These are phyloP conservation scores for Ceratopteris richardii DNA, from an alignment of 75 land plant species.

Conservation along the genomic window DNA sequence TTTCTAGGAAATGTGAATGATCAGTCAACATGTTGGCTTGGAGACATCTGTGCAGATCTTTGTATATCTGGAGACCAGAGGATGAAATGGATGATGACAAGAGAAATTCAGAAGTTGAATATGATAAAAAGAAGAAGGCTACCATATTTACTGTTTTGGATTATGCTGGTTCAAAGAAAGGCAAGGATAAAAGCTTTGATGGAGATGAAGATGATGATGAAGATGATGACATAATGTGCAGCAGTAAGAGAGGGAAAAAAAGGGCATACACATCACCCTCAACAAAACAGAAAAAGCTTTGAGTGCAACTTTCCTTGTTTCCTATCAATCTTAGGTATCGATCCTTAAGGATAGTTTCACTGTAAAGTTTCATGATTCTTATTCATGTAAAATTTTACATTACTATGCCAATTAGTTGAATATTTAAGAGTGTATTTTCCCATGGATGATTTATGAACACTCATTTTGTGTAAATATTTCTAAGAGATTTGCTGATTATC, in stretches of 20 bases:
- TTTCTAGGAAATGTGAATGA: neutral
- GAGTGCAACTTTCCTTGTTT: no score
- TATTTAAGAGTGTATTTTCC: no score
- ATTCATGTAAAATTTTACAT: no score
- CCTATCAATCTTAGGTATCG: no score
- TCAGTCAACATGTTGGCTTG: neutral
- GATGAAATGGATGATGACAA: constrained; percentile 32
- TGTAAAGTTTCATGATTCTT: no score
- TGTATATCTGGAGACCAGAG: constrained; percentile 84
- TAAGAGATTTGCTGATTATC: no score
- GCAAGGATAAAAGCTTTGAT: constrained; percentile 23
- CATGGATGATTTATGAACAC: no score
- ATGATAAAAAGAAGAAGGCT: constrained; percentile 24
- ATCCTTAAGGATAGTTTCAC: no score
- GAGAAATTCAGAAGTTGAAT: constrained; percentile 4
- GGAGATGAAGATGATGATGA: constrained; percentile 42
- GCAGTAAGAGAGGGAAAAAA: neutral
- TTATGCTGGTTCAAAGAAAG: constrained; percentile 29
- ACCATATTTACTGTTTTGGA: constrained; percentile 22
- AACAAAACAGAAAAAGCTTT: no score
- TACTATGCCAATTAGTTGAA: no score
- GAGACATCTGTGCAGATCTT: constrained; percentile 40
- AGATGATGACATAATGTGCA: constrained; percentile 15
- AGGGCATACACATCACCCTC: no score
- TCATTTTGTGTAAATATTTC: no score